Evolutionary conservation across 2,329 filamentous ascomycete genomes (phyloP).

Genomic region (Neofusicoccum cordaticola): DNA sequence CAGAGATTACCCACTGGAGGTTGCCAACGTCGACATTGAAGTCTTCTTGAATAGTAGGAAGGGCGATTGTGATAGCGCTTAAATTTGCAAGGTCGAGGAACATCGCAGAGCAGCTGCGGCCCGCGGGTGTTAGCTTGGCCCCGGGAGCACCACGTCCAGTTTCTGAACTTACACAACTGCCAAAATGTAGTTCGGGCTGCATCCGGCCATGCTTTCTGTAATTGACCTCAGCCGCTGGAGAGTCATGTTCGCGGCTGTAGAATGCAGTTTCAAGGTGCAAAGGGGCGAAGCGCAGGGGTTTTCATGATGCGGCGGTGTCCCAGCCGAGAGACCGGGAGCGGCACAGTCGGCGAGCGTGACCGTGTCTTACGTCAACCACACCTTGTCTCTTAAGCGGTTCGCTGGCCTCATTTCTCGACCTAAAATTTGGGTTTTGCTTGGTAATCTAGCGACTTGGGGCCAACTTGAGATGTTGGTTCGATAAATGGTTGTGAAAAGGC

Average conservation of each 20-base stretch:
- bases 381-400: too few relatives aligned
- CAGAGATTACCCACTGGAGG: slow-evolving; percentile 17
- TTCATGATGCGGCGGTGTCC: neutral
- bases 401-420: too few relatives aligned
- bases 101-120: slow-evolving; percentile 19
- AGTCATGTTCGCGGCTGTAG: neutral
- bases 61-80: slow-evolving; percentile 17
- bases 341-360: too few relatives aligned
- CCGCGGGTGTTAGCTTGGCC: neutral
- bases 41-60: slow-evolving; percentile 11
- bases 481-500: too few relatives aligned
- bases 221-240: neutral
- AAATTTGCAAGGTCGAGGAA: slow-evolving; percentile 16
- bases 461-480: too few relatives aligned
- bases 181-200: neutral
- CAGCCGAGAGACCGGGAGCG: neutral
- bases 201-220: neutral
- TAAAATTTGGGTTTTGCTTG: too few relatives aligned
- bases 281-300: neutral
- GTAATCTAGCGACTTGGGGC: too few relatives aligned
- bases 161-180: slow-evolving; percentile 3
- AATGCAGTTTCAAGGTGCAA: neutral
- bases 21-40: slow-evolving; percentile 9
- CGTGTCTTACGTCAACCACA: too few relatives aligned
- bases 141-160: fast-evolving